A percentile compares a stretch with the other conserved stretches of the same genome.
Evolutionary conservation across 768 basidiomycete species (phyloP).

Genomic region (Phylloporus sp.): DNA sequence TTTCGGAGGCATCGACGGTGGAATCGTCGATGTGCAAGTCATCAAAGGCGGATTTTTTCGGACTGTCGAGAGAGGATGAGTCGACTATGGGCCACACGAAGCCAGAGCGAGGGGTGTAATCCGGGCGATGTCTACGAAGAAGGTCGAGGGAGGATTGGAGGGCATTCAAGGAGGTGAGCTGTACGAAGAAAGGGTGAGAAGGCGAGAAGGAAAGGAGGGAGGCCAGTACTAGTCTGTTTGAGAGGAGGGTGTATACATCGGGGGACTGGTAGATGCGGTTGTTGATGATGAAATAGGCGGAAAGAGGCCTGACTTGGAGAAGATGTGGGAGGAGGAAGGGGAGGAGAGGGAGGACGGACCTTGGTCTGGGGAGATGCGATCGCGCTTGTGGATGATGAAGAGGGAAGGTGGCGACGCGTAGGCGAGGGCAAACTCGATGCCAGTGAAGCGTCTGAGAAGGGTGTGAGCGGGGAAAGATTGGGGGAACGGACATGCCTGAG

Average conservation of each 20-base stretch:
- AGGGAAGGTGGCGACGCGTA: constrained; percentile 74
- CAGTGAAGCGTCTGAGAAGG: constrained; percentile 66
- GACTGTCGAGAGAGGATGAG: constrained; percentile 39
- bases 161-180: constrained; percentile 67
- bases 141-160: constrained; percentile 74
- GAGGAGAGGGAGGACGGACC: constrained; percentile 40
- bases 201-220: neutral
- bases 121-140: constrained; percentile 68
- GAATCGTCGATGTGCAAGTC: constrained; percentile 25
- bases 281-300: constrained; percentile 84
- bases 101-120: constrained; percentile 78
- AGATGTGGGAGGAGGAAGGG: neutral
- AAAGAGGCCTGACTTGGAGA: constrained; percentile 62
- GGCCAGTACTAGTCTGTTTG: constrained; percentile 67
- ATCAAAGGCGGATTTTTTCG: constrained; percentile 36
- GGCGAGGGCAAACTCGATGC: constrained; percentile 82
- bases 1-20: constrained; percentile 15
- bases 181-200: constrained; percentile 1
- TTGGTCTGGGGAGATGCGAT: constrained; percentile 77
- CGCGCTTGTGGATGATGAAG: constrained; percentile 87
- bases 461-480: constrained; percentile 1
- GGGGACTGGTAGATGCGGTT: constrained; percentile 87
- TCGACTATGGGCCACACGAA: constrained; percentile 83
- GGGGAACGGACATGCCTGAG: constrained; percentile 46
- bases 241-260: constrained; percentile 76